These are phyloP conservation scores for Clitoria ternatea DNA, from an alignment of 306 rosid genomes.

Conservation along the genomic window DNA sequence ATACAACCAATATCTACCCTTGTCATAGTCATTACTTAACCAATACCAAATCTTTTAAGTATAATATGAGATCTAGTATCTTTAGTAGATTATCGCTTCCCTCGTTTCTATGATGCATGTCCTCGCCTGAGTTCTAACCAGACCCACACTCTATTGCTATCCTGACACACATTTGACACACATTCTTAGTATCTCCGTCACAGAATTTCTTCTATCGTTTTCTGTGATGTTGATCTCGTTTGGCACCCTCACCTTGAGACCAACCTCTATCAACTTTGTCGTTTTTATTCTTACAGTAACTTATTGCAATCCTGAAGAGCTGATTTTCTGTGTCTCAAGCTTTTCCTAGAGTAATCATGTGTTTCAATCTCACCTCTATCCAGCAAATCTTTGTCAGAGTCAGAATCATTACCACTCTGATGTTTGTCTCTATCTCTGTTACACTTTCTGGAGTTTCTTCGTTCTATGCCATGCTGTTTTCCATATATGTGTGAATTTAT, in stretches of 20 bases:
- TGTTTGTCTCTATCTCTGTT: constrained; percentile 20
- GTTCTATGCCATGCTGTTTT: constrained; percentile 14
- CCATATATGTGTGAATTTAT: constrained; percentile 5
- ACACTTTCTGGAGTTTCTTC: constrained; percentile 40
- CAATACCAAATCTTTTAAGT: neutral
- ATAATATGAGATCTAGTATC: constrained; percentile 1
- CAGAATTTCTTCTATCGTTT: constrained; percentile 21
- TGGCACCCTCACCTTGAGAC: constrained; percentile 20
- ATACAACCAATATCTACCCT: too few species aligned
- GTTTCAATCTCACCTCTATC: constrained; percentile 25
- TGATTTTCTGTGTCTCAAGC: constrained; percentile 7
- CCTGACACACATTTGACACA: too few species aligned
- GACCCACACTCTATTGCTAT: too few species aligned
- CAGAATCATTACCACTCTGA: constrained; percentile 23
- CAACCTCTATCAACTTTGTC: constrained; percentile 32
- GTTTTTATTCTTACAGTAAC: constrained; percentile 22
- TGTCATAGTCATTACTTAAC: too few species aligned
- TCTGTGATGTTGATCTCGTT: neutral
- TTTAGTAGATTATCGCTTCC: constrained; percentile 14
- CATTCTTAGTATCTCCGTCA: constrained; percentile 9
- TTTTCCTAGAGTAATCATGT: constrained; percentile 25
- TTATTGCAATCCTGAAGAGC: constrained; percentile 8
- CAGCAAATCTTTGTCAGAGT: constrained; percentile 18
- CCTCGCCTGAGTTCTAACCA: too few species aligned
- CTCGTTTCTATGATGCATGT: constrained; percentile 5